Conservation (phyloP, 1,139 yeast species). For the Saccharomycopsis crataegensis region DNA sequence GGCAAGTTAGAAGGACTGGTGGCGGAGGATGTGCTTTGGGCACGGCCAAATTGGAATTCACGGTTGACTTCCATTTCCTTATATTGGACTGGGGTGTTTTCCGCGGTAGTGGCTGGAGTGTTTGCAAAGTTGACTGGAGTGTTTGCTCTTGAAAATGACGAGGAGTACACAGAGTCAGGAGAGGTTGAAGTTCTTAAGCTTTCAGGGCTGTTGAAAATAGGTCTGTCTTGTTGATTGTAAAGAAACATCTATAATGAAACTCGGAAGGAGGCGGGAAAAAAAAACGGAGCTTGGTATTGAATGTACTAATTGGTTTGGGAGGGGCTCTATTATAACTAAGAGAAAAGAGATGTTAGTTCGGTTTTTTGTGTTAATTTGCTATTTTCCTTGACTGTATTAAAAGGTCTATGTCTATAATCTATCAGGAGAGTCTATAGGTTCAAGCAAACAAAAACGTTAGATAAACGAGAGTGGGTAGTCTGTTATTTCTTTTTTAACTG, state of each 20-base stretch:
- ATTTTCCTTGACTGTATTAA: no score
- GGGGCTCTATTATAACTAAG: no score
- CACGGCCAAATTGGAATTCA: slow-evolving; percentile 6
- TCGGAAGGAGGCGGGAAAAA: no score
- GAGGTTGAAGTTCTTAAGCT: slow-evolving; percentile 8
- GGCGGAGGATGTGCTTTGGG: background rate
- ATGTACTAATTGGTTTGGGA: no score
- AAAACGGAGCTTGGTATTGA: no score
- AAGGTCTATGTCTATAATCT: no score
- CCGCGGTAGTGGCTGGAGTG: slow-evolving; percentile 22
- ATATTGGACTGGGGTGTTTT: slow-evolving; percentile 16
- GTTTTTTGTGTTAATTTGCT: no score
- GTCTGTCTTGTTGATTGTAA: slow-evolving; percentile 7
- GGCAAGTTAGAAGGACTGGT: slow-evolving; percentile 5
- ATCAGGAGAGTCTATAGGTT: no score
- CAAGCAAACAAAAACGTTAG: no score
- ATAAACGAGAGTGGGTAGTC: no score
- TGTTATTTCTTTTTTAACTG: no score
- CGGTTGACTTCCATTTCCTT: slow-evolving; percentile 13
- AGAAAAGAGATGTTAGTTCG: no score
- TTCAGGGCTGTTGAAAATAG: slow-evolving; percentile 3
- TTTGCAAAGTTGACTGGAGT: slow-evolving; percentile 25
- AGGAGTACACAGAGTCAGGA: slow-evolving; percentile 14
- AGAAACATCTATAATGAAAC: background rate
- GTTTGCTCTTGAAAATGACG: slow-evolving; percentile 17